A percentile compares a stretch with the other conserved stretches of the same genome.
These are phyloP conservation scores for Sugiyamaella novakii DNA, from an alignment of 1,139 yeast genomes.

Conservation along the genomic window DNA sequence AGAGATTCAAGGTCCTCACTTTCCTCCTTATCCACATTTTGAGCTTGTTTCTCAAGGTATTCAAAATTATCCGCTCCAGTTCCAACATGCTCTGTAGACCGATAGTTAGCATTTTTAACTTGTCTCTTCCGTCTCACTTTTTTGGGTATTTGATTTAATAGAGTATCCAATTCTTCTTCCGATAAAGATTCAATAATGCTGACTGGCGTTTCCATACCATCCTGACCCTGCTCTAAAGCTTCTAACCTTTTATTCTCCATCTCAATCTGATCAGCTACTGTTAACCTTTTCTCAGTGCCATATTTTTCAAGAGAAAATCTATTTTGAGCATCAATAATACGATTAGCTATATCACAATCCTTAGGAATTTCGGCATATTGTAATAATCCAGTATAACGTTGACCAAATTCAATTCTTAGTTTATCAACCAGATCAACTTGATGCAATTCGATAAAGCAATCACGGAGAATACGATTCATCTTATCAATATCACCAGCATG, in stretches of 20 bases:
- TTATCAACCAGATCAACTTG: conserved; percentile 68
- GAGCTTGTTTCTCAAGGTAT: conserved; percentile 19
- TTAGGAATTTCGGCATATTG: conserved; percentile 59
- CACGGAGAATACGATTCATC: conserved; percentile 75
- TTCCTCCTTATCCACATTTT: conserved; percentile 22
- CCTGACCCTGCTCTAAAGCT: conserved; percentile 56
- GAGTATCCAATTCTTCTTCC: conserved; percentile 32
- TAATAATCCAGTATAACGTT: conserved; percentile 71
- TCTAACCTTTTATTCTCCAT: conserved; percentile 65
- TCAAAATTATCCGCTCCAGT: conserved; percentile 38
- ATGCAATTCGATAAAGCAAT: conserved; percentile 79
- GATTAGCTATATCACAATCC: conserved; percentile 55
- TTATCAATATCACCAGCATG: conserved; percentile 81
- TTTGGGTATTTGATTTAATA: conserved; percentile 26
- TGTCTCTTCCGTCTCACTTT: conserved; percentile 20
- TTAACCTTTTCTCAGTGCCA: conserved; percentile 52
- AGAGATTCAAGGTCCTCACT: conserved; percentile 19
- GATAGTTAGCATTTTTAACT: conserved; percentile 17
- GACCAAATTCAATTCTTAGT: conserved; percentile 76
- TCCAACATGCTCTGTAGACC: conserved; percentile 43
- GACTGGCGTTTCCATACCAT: conserved; percentile 64
- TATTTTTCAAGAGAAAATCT: conserved; percentile 38
- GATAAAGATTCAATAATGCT: conserved; percentile 54
- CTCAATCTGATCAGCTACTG: conserved; percentile 71
- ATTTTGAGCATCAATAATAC: conserved; percentile 53